Evolutionary conservation across 1,284 basidiomycete species (phyloP).

Genomic region (Ganoderma sp.): DNA sequence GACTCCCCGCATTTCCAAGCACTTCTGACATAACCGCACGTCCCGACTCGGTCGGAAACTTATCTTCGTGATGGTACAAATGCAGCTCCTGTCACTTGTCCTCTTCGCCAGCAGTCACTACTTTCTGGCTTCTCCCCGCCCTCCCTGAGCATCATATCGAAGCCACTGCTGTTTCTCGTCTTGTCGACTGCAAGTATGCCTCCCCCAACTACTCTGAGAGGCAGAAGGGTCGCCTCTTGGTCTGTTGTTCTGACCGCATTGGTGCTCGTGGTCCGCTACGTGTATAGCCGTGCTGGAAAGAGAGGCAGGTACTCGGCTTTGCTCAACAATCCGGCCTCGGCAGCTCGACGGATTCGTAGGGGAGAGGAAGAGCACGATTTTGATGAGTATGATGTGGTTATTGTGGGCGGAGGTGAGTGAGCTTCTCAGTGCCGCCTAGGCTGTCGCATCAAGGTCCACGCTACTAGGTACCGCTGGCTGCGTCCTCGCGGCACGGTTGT

Average conservation of each 20-base stretch:
- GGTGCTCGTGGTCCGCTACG: slow-evolving; percentile 22
- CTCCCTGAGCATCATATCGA: neutral
- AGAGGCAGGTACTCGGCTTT: slow-evolving; percentile 13
- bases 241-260: slow-evolving; percentile 6
- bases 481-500: slow-evolving; percentile 67
- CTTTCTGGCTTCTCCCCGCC: neutral
- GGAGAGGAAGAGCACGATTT: slow-evolving; percentile 27
- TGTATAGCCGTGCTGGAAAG: slow-evolving; percentile 16
- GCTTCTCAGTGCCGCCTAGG: no score
- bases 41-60: neutral
- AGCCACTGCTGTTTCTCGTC: neutral
- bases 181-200: neutral
- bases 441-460: neutral
- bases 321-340: slow-evolving; percentile 24
- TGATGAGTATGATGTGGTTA: slow-evolving; percentile 64
- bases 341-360: slow-evolving; percentile 23
- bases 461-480: slow-evolving; percentile 71
- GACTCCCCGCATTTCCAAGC: neutral
- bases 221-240: neutral
- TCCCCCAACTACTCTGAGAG: neutral
- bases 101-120: neutral
- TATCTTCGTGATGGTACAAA: neutral
- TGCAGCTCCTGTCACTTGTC: neutral
- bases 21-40: neutral
- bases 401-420: slow-evolving; percentile 64